Conservation (phyloP, 2,329 filamentous ascomycete genomes). For the Venturia effusa region DNA sequence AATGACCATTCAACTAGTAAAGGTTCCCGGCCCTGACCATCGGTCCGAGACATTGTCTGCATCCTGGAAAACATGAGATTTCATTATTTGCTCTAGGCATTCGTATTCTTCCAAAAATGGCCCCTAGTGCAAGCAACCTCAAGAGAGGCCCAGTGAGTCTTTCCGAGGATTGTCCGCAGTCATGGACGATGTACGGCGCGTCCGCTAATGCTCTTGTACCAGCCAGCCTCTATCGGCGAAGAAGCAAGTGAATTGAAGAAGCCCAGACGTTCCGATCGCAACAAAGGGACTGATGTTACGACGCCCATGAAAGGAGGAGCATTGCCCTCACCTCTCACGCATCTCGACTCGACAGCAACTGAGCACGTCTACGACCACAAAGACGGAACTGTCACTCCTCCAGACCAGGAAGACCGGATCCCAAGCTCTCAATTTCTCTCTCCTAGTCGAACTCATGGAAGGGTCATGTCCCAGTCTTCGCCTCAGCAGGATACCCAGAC, state of each 20-base stretch:
- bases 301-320: slow-evolving; percentile 20
- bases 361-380: slow-evolving; percentile 42
- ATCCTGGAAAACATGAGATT: neutral
- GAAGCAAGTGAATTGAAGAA: slow-evolving; percentile 49
- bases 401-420: slow-evolving; percentile 45
- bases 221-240: slow-evolving; percentile 8
- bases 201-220: neutral
- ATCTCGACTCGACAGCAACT: slow-evolving; percentile 52
- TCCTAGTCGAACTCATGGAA: slow-evolving; percentile 19
- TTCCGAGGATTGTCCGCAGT: neutral
- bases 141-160: slow-evolving; percentile 6
- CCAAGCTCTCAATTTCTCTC: slow-evolving; percentile 36
- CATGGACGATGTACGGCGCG: neutral
- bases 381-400: slow-evolving; percentile 61
- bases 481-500: slow-evolving; percentile 31
- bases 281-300: slow-evolving; percentile 44
- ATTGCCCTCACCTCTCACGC: slow-evolving; percentile 71
- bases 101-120: neutral
- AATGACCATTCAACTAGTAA: neutral
- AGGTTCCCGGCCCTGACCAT: neutral
- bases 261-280: slow-evolving; percentile 64
- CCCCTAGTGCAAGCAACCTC: slow-evolving; percentile 5
- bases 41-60: neutral
- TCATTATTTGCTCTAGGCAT: neutral
- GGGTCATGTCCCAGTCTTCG: neutral